Evolutionary conservation across 257 asterid genomes (phyloP).

Genomic region (Solanum medicagineum): DNA sequence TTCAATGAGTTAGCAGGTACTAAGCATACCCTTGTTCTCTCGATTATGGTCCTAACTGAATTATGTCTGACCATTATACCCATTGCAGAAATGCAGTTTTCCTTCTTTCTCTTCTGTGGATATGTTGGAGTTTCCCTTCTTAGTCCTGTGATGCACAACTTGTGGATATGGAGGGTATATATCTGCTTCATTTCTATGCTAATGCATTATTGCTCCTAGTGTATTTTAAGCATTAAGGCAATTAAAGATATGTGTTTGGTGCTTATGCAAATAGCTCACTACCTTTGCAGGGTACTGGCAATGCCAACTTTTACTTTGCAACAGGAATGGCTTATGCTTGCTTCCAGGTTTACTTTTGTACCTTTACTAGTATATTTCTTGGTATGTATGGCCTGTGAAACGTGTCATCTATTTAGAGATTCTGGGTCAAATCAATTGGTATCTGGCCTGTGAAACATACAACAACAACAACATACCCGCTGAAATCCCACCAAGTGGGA

Average conservation of each 20-base stretch:
- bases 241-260: background rate
- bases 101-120: slow-evolving; percentile 90
- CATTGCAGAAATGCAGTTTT: slow-evolving; percentile 72
- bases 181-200: background rate
- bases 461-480: too few species aligned
- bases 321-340: slow-evolving; percentile 92
- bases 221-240: background rate
- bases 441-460: background rate
- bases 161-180: slow-evolving; percentile 99
- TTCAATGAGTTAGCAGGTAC: slow-evolving; percentile 81
- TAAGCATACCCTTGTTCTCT: background rate
- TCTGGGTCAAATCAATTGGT: background rate
- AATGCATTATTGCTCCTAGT: background rate
- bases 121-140: slow-evolving; percentile 81
- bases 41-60: background rate
- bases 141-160: slow-evolving; percentile 97
- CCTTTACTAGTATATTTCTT: background rate
- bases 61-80: background rate
- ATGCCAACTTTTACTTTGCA: slow-evolving; percentile 94
- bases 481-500: too few species aligned
- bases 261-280: background rate
- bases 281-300: slow-evolving; percentile 86
- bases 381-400: background rate
- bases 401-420: background rate
- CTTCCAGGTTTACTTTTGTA: slow-evolving; percentile 58